Conservation (phyloP, 352 stramenopile genomes). For the Globisporangium viniferum region DNA sequence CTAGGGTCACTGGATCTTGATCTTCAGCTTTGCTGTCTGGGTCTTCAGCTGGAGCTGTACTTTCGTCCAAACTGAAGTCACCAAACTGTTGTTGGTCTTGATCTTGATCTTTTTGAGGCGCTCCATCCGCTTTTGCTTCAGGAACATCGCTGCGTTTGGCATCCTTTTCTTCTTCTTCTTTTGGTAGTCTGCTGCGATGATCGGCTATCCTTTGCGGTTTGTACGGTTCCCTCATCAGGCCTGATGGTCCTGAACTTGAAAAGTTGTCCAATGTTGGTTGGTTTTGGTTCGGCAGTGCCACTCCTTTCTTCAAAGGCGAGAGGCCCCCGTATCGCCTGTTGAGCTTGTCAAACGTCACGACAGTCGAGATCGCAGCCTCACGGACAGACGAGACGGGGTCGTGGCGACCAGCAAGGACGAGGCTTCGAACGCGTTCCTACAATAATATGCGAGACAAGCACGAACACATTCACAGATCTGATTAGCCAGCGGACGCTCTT, state of each 20-base stretch:
- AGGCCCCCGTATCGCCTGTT: not conserved
- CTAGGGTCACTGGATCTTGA: not conserved
- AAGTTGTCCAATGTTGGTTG: not conserved
- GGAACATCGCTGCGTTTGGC: not conserved
- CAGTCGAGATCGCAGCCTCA: constrained; percentile 40
- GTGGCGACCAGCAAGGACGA: constrained; percentile 46
- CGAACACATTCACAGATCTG: not conserved
- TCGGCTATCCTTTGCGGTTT: too few species aligned
- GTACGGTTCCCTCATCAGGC: too few species aligned
- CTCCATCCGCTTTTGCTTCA: not conserved
- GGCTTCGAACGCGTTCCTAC: constrained; percentile 34
- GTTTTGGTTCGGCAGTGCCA: not conserved
- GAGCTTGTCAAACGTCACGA: constrained; percentile 33
- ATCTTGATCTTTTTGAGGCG: not conserved
- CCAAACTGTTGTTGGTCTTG: constrained; percentile 17
- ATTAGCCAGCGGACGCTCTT: not conserved
- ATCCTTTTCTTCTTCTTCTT: constrained; percentile 11
- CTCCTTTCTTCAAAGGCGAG: constrained; percentile 7
- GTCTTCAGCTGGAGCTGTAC: constrained; percentile 18
- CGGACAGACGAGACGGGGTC: constrained; percentile 54
- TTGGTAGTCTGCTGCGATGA: too few species aligned
- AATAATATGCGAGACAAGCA: not conserved
- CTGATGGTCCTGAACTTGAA: not conserved
- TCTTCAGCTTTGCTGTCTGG: not conserved
- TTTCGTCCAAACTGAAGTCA: constrained; percentile 29